Evolutionary conservation across 1,139 yeast genomes (phyloP).

Genomic region (Magnusiomyces tetraspermus): DNA sequence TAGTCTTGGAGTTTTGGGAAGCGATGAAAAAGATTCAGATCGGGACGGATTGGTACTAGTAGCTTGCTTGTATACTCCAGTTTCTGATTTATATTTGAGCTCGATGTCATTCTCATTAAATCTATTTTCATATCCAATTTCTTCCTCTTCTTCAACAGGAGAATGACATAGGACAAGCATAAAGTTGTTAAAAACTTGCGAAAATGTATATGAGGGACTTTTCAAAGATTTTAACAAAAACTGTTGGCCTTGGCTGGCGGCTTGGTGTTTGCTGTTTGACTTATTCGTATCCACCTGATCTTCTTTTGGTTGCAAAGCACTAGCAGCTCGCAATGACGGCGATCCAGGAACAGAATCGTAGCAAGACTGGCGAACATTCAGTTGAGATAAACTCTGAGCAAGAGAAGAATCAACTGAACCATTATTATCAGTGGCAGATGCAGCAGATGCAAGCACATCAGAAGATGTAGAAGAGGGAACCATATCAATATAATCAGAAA

Average conservation of each 20-base stretch:
- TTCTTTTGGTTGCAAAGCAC: no score
- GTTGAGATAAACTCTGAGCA: background rate
- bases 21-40: no score
- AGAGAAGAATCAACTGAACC: background rate
- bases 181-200: slow-evolving; percentile 66
- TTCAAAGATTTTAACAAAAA: slow-evolving; percentile 8
- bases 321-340: background rate
- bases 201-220: slow-evolving; percentile 28
- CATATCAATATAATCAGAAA: slow-evolving; percentile 88
- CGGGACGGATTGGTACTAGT: slow-evolving; percentile 1
- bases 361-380: background rate
- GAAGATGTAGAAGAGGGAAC: slow-evolving; percentile 16
- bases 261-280: no score
- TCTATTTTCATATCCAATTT: no score
- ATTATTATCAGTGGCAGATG: background rate
- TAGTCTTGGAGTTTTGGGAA: no score
- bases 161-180: slow-evolving; percentile 68
- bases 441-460: no score
- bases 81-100: no score
- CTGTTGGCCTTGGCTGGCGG: background rate
- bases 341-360: slow-evolving; percentile 1
- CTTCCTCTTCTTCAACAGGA: slow-evolving; percentile 39
- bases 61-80: no score
- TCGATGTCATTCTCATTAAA: no score
- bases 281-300: no score